A percentile compares a stretch with the other conserved stretches of the same genome.
Evolutionary conservation across 257 asterid species (phyloP).

Genomic region (Penstemon newberryi): DNA sequence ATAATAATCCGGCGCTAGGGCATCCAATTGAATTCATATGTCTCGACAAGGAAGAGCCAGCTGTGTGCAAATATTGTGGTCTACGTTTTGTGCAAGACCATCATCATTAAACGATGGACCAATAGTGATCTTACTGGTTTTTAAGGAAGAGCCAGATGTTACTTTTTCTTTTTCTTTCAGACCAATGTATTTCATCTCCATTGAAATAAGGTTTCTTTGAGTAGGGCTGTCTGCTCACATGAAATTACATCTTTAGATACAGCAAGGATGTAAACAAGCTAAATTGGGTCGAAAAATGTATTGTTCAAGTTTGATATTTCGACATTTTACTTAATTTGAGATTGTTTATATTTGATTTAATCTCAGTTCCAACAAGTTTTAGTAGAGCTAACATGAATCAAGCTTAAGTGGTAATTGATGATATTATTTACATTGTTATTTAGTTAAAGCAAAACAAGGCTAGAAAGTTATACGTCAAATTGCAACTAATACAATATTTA

Average conservation of each 20-base stretch:
- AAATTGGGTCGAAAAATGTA: background rate
- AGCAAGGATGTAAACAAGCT: background rate
- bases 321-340: no score
- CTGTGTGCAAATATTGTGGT: constrained; percentile 87
- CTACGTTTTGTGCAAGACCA: constrained; percentile 73
- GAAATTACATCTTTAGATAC: background rate
- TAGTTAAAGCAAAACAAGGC: no score
- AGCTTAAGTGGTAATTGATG: no score
- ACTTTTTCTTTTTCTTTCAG: background rate
- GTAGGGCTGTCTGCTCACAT: background rate
- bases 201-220: background rate
- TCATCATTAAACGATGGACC: constrained; percentile 50
- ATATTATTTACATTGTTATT: no score
- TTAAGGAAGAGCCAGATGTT: background rate
- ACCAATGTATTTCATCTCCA: background rate
- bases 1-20: constrained; percentile 67
- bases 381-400: no score
- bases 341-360: no score
- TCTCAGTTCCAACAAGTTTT: no score
- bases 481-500: no score
- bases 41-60: constrained; percentile 73
- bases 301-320: no score
- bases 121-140: background rate
- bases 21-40: constrained; percentile 92
- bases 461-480: no score